phyloP scores from a whole-genome alignment of 768 basidiomycete genomes.

The Tricholomella constricta region DNA sequence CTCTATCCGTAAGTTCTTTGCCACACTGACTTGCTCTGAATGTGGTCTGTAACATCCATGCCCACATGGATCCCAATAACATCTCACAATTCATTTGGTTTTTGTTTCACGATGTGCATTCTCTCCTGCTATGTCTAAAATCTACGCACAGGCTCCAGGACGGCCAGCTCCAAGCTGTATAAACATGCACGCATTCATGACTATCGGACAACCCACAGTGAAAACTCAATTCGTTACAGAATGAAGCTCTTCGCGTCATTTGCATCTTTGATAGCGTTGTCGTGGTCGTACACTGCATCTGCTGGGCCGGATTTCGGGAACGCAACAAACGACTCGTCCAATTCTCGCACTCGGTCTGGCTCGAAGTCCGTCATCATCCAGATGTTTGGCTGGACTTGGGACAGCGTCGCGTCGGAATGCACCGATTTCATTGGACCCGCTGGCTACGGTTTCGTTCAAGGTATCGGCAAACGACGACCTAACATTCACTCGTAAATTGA shows the following conservation, averaged over 20 bases:
- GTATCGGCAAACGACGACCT: conserved; percentile 34
- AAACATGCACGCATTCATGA: too few species aligned
- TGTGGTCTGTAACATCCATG: too few species aligned
- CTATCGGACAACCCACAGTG: too few species aligned
- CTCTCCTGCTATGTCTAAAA: too few species aligned
- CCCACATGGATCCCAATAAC: too few species aligned
- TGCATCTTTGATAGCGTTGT: not conserved
- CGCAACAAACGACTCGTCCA: conserved; percentile 6
- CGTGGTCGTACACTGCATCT: conserved; percentile 6
- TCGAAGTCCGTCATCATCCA: conserved; percentile 59
- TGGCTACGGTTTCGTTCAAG: conserved; percentile 74
- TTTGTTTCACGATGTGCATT: too few species aligned
- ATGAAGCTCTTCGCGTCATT: conserved; percentile 13
- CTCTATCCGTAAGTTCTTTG: too few species aligned
- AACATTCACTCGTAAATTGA: not conserved
- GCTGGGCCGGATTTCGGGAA: conserved; percentile 9
- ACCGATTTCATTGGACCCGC: conserved; percentile 65
- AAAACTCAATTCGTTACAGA: too few species aligned
- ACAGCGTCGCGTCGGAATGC: conserved; percentile 64
- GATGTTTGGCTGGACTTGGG: conserved; percentile 72
- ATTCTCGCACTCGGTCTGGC: conserved; percentile 26
- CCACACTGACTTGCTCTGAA: too few species aligned
- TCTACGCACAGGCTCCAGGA: too few species aligned
- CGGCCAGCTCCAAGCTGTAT: too few species aligned
- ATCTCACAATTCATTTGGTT: too few species aligned